A percentile compares a stretch with the other conserved stretches of the same genome.
phyloP scores from a whole-genome alignment of 441 rosid species.

The Gossypium gossypioides region DNA sequence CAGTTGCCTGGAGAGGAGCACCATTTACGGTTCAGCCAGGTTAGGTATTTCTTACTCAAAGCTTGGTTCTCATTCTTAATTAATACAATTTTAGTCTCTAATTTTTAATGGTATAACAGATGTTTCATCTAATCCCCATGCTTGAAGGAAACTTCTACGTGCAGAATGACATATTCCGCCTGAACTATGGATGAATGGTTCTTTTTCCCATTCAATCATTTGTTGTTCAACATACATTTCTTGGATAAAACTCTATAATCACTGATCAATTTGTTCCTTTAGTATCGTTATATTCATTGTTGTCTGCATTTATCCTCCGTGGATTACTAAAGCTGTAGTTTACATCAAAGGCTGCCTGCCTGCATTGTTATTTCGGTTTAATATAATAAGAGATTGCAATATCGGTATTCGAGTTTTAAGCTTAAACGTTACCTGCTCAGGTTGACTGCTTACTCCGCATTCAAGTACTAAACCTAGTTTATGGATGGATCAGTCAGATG shows the following conservation, averaged over 20 bases:
- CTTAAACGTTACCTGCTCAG: too few species aligned
- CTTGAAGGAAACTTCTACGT: constrained; percentile 51
- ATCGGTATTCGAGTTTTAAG: too few species aligned
- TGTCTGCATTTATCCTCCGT: background rate
- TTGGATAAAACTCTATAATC: background rate
- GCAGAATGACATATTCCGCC: constrained; percentile 83
- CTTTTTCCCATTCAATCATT: background rate
- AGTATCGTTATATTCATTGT: background rate
- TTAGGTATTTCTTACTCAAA: constrained; percentile 6
- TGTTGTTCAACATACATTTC: background rate
- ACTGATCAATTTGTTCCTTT: background rate
- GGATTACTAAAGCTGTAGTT: background rate
- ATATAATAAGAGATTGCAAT: background rate
- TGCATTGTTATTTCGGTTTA: background rate
- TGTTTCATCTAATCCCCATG: constrained; percentile 63
- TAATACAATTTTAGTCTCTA: background rate
- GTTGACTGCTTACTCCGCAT: too few species aligned
- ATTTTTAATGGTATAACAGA: constrained; percentile 33
- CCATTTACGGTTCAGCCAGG: constrained; percentile 75
- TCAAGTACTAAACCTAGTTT: background rate
- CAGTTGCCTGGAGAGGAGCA: constrained; percentile 66
- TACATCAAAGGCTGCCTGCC: background rate
- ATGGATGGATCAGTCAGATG: background rate
- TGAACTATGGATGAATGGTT: constrained; percentile 51
- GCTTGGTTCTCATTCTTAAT: background rate